Evolutionary conservation across 768 basidiomycete genomes (phyloP).

Genomic region (Amanita molliuscula): DNA sequence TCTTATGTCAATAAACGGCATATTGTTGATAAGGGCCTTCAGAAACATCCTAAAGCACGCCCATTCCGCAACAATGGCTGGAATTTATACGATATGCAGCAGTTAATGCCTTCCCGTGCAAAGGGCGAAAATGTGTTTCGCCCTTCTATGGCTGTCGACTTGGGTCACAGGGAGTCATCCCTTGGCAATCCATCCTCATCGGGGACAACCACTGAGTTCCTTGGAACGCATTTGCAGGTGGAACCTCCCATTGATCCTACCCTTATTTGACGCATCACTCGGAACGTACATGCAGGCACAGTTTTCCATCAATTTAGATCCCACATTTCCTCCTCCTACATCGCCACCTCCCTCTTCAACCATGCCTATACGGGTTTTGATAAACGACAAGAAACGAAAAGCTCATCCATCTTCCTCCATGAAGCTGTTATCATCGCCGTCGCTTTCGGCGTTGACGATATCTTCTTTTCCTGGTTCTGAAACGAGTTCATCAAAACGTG

Average conservation of each 20-base stretch:
- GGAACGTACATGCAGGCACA: background rate
- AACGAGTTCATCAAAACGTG: too few relatives aligned
- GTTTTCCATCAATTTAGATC: background rate
- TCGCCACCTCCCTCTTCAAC: background rate
- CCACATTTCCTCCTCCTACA: background rate
- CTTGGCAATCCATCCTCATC: background rate
- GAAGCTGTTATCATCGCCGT: background rate
- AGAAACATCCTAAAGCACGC: background rate
- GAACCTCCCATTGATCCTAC: background rate
- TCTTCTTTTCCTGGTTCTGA: too few relatives aligned
- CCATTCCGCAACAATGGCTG: background rate
- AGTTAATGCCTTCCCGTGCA: background rate
- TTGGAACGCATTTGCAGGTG: background rate
- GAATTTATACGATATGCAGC: background rate
- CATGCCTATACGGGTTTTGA: too few relatives aligned
- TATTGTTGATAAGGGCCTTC: background rate
- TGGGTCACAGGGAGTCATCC: background rate
- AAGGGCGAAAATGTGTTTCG: background rate
- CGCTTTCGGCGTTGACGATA: background rate
- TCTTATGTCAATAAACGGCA: background rate
- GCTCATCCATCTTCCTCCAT: background rate
- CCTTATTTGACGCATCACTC: too few relatives aligned
- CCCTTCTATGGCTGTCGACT: background rate
- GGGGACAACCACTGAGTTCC: background rate
- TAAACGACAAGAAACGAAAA: background rate